A percentile compares a stretch with the other conserved stretches of the same genome.
phyloP scores from a whole-genome alignment of 495 filamentous ascomycete genomes.

The Penicillium salamii region DNA sequence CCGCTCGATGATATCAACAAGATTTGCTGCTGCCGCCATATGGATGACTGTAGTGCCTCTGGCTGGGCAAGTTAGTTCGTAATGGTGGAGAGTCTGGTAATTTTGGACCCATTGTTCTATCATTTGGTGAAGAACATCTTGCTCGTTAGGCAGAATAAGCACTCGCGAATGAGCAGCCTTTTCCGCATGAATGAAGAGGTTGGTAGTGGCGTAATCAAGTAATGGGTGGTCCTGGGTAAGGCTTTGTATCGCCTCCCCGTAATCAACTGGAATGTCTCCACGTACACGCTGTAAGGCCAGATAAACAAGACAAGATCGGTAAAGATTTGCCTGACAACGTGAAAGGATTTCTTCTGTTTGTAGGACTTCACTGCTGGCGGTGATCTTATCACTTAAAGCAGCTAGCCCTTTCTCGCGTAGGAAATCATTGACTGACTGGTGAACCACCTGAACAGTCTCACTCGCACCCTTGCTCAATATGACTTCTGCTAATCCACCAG shows the following conservation, averaged over 20 bases:
- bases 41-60: slow-evolving; percentile 2
- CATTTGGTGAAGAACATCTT: slow-evolving; percentile 1
- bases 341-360: neutral
- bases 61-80: neutral
- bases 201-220: slow-evolving; percentile 4
- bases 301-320: slow-evolving; percentile 9
- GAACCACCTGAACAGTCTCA: slow-evolving; percentile 12
- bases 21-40: slow-evolving; percentile 7
- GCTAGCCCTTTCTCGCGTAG: slow-evolving; percentile 8
- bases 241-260: neutral
- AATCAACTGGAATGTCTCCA: neutral
- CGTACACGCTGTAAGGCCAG: neutral
- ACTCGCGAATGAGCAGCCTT: slow-evolving; percentile 2
- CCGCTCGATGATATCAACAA: slow-evolving; percentile 1
- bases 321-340: slow-evolving; percentile 3
- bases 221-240: slow-evolving; percentile 2
- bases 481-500: slow-evolving; percentile 15
- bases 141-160: neutral
- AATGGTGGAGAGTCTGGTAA: neutral
- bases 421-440: slow-evolving; percentile 20
- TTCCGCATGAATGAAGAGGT: slow-evolving; percentile 13
- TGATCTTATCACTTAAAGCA: slow-evolving; percentile 16
- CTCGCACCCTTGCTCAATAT: neutral
- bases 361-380: neutral
- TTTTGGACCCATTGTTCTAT: slow-evolving; percentile 2